Base-by-base conservation (phyloP, 2,329 filamentous ascomycete species). In the Neonectria neomacrospora region DNA sequence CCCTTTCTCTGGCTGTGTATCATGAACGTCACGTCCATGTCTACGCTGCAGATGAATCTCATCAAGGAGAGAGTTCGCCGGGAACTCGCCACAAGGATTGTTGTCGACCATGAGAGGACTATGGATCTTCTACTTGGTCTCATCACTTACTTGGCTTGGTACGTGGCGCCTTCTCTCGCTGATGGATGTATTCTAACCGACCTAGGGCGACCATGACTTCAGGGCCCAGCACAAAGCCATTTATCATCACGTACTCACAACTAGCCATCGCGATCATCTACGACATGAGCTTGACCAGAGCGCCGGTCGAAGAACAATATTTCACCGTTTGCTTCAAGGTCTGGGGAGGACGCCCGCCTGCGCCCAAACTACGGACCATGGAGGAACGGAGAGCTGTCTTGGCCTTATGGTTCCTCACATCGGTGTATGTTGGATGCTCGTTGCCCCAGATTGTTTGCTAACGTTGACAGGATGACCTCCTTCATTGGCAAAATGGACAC, bases 51-150 rank as follows among this genome's bases (percentile, higher is more conserved):
- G 54, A 82, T 85, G 58, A 53, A 74, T 0, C 71, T 74, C 1
- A 69, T 85, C 37, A 76, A 77, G 37, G 79, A 79, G 2, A 78
- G 76, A 18, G 74, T 83, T 6, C 81, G 81, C 44, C 76, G 80
- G 47, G 77, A 82, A 26, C 55, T 86, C 14, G 79, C 82, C 0
- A 76, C 80, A n/a, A 80, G 79, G 58, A 74, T 86, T 26, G 68
- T 87, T 7, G 61, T 85, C 12, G 78, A 83, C 10, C 75, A 79
- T n/a, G 83, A 86, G 58, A 80, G 81, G 54, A 81, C 73, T 51
- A 75, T 87, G 41, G 86, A 88, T 65, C 65, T 88, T 11, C 74
- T 89, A 2, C 76, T 84, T 11, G 85, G 85, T 0, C 61, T 87
- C 3, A 69, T 89, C 16, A 77, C 67, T 54, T 82, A 76, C 56